A percentile compares a stretch with the other conserved stretches of the same genome.
phyloP scores from a whole-genome alignment of 805 yeast genomes.

The Saccharomycopsis sp. region DNA sequence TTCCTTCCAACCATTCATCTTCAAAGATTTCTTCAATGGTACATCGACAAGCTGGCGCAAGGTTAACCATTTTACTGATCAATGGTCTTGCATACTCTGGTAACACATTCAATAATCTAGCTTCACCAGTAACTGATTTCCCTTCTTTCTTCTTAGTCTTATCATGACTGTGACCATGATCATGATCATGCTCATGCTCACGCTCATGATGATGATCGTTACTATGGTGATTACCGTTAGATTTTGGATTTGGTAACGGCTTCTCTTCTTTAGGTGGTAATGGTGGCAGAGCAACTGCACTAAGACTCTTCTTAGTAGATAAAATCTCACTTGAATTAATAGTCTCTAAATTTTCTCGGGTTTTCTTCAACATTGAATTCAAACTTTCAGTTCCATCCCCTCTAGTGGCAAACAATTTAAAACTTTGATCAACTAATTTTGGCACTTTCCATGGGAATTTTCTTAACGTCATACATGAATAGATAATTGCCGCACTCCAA shows the following conservation, averaged over 20 bases:
- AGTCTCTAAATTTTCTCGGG: conserved; percentile 34
- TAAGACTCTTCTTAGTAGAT: not conserved
- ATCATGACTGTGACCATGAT: conserved; percentile 1
- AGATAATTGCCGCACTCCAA: conserved; percentile 88
- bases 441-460: conserved; percentile 96
- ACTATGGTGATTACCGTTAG: conserved; percentile 26
- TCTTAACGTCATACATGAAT: conserved; percentile 85
- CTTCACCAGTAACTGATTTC: conserved; percentile 53
- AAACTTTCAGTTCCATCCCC: conserved; percentile 57
- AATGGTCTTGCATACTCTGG: conserved; percentile 64
- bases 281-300: conserved; percentile 3
- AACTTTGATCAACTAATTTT: conserved; percentile 69
- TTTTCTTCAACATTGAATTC: conserved; percentile 49
- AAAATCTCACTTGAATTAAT: conserved; percentile 8
- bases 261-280: conserved; percentile 21
- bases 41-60: conserved; percentile 82
- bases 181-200: not conserved
- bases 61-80: conserved; percentile 68
- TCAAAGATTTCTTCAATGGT: conserved; percentile 72
- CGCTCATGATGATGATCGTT: not conserved
- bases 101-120: conserved; percentile 59
- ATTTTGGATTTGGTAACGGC: conserved; percentile 19
- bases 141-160: conserved; percentile 25
- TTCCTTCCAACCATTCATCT: conserved; percentile 60
- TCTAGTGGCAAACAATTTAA: conserved; percentile 73